Evolutionary conservation across 2,329 filamentous ascomycete species (phyloP), one percentile per base, ranked within the genome.

Genomic region (Trichoderma harzianum): DNA sequence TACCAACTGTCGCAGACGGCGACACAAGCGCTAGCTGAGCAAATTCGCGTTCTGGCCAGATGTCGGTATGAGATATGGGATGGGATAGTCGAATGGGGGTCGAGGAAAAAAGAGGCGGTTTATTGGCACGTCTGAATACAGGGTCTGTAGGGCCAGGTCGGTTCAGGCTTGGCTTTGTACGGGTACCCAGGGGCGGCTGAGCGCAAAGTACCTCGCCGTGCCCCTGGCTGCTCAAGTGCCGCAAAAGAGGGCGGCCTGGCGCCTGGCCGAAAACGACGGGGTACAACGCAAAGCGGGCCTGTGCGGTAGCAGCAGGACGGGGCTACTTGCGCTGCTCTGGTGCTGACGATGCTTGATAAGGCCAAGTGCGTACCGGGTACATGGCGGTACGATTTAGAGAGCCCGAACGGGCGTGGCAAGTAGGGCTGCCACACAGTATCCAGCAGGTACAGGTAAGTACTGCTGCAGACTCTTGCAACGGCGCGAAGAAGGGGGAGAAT

Each of bases 21-120:
- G 58, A 62, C 57, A 62, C 67, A 53, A 51, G 30, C 67, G 57
- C 67, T 69, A 67, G 55, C 28, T 53, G 39, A 62, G 67, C 67
- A 69, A 34, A 53, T 62, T 69, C 55, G 67, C 55, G 67, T 69
- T 62, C 36, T 69, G 67, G 67, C 43, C 67, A 69, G 67, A 69
- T 62, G 67, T 69, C 67, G 67, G 67, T 26, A 62, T 69, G 67
- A 26, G 66, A 53, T 69, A 60, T 34, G 26, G 36, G 43, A 62
- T 69, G 30, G 53, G 36, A 34, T 34, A 62, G 34, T 62, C 30
- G 39, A 51, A 61, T 62, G 67, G 67, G 67, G 67, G 67, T 61
- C 55, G 16, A 61, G 57, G 28, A 28, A 62, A 69, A 62, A 62
- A 69, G 57, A 69, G 34, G 57, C 67, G 57, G 67, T 53, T 62